Conservation (phyloP, 1,284 basidiomycete species). For the Austroboletus niveus region DNA sequence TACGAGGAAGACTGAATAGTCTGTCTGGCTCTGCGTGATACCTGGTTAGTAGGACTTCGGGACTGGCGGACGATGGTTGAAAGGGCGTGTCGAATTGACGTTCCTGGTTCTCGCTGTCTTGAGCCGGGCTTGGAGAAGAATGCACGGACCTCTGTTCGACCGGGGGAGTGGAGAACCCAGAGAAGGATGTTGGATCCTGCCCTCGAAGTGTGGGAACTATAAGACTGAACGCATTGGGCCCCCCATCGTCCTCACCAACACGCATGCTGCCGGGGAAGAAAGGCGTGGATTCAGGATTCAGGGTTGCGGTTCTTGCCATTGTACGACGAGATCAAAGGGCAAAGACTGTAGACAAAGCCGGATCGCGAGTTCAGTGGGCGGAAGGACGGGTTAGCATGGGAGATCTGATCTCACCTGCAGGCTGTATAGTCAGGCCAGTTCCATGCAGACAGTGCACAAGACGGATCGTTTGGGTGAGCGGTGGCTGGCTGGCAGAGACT, state of each 20-base stretch:
- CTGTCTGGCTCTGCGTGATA: conserved; percentile 48
- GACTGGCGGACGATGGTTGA: conserved; percentile 34
- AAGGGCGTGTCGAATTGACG: conserved; percentile 27
- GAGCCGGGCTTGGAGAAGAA: conserved; percentile 67
- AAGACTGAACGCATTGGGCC: conserved; percentile 42
- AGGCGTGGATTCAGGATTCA: conserved; percentile 78
- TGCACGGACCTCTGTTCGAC: conserved; percentile 62
- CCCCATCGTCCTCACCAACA: conserved; percentile 49
- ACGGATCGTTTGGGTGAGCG: too few relatives aligned
- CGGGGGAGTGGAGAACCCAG: too few relatives aligned
- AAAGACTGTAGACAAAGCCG: not conserved
- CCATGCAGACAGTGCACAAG: conserved; percentile 22
- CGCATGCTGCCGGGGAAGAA: conserved; percentile 74
- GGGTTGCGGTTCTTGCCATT: conserved; percentile 70
- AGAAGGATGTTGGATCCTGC: conserved; percentile 30
- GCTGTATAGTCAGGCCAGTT: conserved; percentile 16
- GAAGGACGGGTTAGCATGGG: not conserved
- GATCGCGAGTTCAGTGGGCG: conserved; percentile 2
- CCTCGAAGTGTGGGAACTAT: conserved; percentile 49
- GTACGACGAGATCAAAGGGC: conserved; percentile 29
- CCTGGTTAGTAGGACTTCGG: conserved; percentile 46
- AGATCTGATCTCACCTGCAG: conserved; percentile 20
- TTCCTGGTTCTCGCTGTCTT: conserved; percentile 30
- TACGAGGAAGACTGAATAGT: conserved; percentile 39
- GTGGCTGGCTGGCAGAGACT: not conserved